Percentiles rank a stretch among this genome's conserved stretches.
Conservation (phyloP, 176 grass and related monocot genomes). For the Alloteropsis semialata region DNA sequence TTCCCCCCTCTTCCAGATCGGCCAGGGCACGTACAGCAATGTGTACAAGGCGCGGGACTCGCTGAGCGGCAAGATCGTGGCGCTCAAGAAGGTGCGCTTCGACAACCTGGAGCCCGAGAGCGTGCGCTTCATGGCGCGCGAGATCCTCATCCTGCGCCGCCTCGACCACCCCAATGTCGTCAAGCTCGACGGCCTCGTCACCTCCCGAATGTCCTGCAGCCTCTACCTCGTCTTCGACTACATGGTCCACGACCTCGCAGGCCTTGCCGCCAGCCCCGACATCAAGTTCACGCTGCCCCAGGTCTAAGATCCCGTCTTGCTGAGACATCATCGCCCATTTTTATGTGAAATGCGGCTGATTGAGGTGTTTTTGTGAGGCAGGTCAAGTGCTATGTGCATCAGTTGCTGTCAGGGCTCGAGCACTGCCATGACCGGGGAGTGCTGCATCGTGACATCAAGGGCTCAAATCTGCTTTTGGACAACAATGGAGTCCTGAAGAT, state of each 20-base stretch:
- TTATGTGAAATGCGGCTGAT: slow-evolving; percentile 25
- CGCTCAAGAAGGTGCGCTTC: slow-evolving; percentile 89
- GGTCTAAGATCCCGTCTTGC: slow-evolving; percentile 46
- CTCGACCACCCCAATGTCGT: slow-evolving; percentile 83
- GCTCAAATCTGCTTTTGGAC: slow-evolving; percentile 70
- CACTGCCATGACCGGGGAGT: slow-evolving; percentile 74
- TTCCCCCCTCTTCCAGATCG: slow-evolving; percentile 41
- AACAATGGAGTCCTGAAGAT: slow-evolving; percentile 70
- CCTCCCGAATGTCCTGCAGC: slow-evolving; percentile 84
- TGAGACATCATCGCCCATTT: not conserved
- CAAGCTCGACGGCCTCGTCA: slow-evolving; percentile 76
- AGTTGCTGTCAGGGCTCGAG: slow-evolving; percentile 72
- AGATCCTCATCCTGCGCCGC: slow-evolving; percentile 81
- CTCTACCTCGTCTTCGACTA: slow-evolving; percentile 86
- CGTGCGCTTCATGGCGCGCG: slow-evolving; percentile 87
- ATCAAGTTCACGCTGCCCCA: slow-evolving; percentile 87
- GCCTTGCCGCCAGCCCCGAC: slow-evolving; percentile 78
- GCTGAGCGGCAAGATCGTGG: slow-evolving; percentile 68
- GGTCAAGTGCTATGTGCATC: slow-evolving; percentile 92
- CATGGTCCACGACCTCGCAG: slow-evolving; percentile 87
- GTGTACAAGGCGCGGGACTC: slow-evolving; percentile 87
- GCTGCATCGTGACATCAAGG: slow-evolving; percentile 81
- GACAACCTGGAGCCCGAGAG: slow-evolving; percentile 85
- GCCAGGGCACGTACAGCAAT: slow-evolving; percentile 89
- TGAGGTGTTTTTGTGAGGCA: slow-evolving; percentile 34